Base-by-base conservation (phyloP, 2,329 filamentous ascomycete genomes). In the Cladorrhinum sp. region DNA sequence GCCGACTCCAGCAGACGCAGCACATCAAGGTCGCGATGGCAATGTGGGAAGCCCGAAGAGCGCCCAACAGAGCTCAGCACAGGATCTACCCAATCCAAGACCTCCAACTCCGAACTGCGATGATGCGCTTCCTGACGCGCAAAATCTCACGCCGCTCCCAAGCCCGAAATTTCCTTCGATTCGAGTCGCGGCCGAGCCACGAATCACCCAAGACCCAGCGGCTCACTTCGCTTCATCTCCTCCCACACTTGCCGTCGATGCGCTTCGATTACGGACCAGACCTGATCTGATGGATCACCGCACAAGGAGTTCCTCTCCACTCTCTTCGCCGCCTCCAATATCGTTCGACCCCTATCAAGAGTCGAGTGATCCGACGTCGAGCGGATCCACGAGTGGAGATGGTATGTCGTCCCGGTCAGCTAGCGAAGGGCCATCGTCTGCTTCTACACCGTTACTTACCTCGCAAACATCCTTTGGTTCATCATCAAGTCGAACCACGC, bases 321-420 rank as follows among this genome's bases (percentile, higher is more conserved):
- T 86, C 12, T 86, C 83, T 0, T 86, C 83, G 1, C 83, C 83
- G 0, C 83, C 82, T 1, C 78, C 79, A 0, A 69, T 77, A 20
- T 73, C 82, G 9, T 84, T 82, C 58, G 82, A 86, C 55, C 79
- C 81, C 0, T 82, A 79, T 58, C 73, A 76, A 16, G 71, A 75
- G 4, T 69, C 62, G n/a, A 51, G 52, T 9, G 24, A 46, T 12
- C 30, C 28, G 21, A 26, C 63, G 5, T 58, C 64, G 18, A 57
- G 51, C 49, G 61, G 62, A 7, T 57, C 66, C 1, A 55, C 66
- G 8, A 69, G 60, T 58, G 33, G 67, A 66, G 24, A 74, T 74
- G 8, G 74, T 73, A 1, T 77, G 75, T 77, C 73, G 5, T 76
- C 72, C 46, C 76, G 73, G 0, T 81, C 80, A 0, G 78, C 81